Conservation (phyloP, 2,329 filamentous ascomycete species). For the Claviceps sorghi region DNA sequence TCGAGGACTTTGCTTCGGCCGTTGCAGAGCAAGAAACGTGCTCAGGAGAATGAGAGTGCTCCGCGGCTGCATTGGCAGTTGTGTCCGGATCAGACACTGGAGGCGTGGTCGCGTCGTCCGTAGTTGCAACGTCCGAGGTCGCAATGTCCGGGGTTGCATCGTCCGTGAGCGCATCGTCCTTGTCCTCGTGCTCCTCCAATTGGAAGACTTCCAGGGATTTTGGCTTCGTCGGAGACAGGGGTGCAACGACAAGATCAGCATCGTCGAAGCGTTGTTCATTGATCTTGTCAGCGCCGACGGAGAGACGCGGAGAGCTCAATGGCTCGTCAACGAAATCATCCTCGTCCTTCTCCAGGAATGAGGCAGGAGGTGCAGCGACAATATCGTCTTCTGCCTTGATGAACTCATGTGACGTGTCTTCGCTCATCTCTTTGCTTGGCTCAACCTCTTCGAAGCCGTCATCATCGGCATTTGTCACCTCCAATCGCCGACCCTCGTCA, state of each 20-base stretch:
- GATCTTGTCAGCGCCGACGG: conserved; percentile 43
- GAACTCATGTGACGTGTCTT: conserved; percentile 57
- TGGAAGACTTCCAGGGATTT: conserved; percentile 10
- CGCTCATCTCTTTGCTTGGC: conserved; percentile 52
- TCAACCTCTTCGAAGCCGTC: conserved; percentile 90
- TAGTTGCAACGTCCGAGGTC: neutral
- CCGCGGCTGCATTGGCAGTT: neutral
- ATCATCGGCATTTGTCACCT: conserved; percentile 69
- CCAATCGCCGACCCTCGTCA: conserved; percentile 52
- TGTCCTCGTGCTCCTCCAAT: neutral
- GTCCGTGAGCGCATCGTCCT: neutral
- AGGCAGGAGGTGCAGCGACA: conserved; percentile 13
- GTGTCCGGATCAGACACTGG: neutral
- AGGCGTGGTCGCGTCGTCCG: neutral
- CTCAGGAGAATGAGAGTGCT: neutral
- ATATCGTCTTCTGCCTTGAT: conserved; percentile 45
- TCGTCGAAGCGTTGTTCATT: conserved; percentile 40
- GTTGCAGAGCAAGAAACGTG: neutral
- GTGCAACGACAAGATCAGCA: conserved; percentile 40
- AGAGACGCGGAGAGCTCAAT: conserved; percentile 51
- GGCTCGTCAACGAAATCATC: conserved; percentile 70
- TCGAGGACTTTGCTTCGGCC: conserved; percentile 8
- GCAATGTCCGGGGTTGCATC: neutral
- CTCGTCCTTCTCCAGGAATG: conserved; percentile 38
- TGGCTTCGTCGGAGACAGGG: conserved; percentile 36